Percentiles rank a stretch among this genome's conserved stretches.
Evolutionary conservation across 2,329 filamentous ascomycete species (phyloP).

Genomic region (Colletotrichum ledebouriae): DNA sequence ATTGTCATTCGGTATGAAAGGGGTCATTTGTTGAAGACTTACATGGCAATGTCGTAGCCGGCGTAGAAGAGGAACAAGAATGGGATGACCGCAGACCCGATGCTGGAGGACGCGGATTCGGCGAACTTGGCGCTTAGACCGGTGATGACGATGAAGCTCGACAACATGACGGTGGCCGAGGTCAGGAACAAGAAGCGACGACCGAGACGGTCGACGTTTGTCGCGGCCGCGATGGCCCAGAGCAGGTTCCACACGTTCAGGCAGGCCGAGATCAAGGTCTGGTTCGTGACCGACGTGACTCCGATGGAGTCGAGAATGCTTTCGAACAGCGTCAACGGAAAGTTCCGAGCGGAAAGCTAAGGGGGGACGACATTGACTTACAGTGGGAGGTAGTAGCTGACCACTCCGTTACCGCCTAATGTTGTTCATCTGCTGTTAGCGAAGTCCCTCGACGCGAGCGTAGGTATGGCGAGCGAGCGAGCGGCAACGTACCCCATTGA

Average conservation of each 20-base stretch:
- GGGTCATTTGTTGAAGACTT: background rate
- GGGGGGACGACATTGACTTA: background rate
- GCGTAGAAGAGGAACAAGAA: constrained; percentile 58
- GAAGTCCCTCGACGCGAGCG: too few species aligned
- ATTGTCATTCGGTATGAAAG: too few species aligned
- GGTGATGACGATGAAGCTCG: constrained; percentile 37
- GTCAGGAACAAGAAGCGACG: constrained; percentile 39
- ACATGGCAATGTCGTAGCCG: constrained; percentile 44
- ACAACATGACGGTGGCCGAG: constrained; percentile 34
- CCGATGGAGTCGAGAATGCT: constrained; percentile 41
- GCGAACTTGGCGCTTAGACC: constrained; percentile 42
- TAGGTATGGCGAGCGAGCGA: too few species aligned
- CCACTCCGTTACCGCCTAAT: constrained; percentile 46
- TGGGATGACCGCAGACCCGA: constrained; percentile 50
- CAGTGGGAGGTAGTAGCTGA: constrained; percentile 47
- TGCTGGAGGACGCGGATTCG: constrained; percentile 43
- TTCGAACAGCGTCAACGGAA: background rate
- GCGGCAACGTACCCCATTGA: constrained; percentile 43
- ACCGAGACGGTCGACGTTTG: constrained; percentile 37
- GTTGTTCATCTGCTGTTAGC: too few species aligned
- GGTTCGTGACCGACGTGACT: constrained; percentile 52
- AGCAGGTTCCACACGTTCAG: constrained; percentile 40
- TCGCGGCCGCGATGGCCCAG: constrained; percentile 37
- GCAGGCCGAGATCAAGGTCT: constrained; percentile 52
- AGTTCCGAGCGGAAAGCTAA: background rate